phyloP scores from a whole-genome alignment of 2,329 filamentous ascomycete species.

The Calonectria naviculata region DNA sequence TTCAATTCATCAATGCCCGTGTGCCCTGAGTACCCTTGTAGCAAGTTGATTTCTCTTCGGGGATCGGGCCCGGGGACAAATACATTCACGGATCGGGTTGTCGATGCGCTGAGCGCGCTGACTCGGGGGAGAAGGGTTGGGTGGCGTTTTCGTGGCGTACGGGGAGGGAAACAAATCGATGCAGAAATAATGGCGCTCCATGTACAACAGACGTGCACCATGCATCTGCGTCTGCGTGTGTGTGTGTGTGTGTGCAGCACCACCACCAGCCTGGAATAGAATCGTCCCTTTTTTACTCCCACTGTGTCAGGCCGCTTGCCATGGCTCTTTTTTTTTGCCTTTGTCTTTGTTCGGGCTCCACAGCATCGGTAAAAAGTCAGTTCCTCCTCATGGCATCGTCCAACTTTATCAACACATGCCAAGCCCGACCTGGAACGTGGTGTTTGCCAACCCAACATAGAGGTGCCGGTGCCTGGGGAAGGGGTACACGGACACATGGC shows the following conservation, averaged over 20 bases:
- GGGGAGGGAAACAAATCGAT: neutral
- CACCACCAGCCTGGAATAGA: neutral
- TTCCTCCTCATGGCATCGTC: conserved; percentile 5
- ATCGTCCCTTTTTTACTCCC: neutral
- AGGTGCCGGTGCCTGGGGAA: neutral
- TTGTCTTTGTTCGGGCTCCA: neutral
- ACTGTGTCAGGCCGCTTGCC: neutral
- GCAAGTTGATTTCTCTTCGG: neutral
- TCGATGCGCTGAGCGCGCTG: neutral
- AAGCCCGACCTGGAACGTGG: neutral
- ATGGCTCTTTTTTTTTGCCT: neutral
- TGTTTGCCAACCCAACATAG: neutral
- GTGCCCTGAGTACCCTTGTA: neutral
- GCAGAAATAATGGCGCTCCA: neutral
- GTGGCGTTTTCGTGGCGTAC: neutral
- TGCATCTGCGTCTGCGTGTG: neutral
- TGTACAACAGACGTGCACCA: conserved; percentile 13
- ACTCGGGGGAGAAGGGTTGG: neutral
- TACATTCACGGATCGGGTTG: neutral
- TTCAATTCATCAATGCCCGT: neutral
- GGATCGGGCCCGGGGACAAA: neutral
- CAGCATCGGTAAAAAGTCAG: conserved; percentile 2
- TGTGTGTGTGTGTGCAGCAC: neutral
- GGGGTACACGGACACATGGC: neutral
- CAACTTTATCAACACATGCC: neutral